Evolutionary conservation across 805 yeast genomes (phyloP).

Genomic region (Groenewaldozyma salmanticensis): DNA sequence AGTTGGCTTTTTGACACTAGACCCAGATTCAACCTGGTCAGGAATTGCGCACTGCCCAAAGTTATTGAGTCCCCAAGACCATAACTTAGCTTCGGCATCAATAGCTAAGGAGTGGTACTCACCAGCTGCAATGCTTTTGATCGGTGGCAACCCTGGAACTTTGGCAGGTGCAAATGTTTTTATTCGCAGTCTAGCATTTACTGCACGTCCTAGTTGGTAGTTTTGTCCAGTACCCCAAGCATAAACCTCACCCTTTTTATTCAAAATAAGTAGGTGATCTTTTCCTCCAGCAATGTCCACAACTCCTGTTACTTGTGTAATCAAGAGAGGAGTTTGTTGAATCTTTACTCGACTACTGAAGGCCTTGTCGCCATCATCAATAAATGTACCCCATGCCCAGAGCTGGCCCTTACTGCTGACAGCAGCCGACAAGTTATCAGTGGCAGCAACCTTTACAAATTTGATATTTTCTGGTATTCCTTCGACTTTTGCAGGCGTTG

Average conservation of each 20-base stretch:
- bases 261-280: constrained; percentile 82
- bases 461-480: constrained; percentile 43
- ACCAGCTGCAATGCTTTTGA: constrained; percentile 80
- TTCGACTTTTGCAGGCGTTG: constrained; percentile 76
- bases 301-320: constrained; percentile 53
- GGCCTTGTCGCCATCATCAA: constrained; percentile 75
- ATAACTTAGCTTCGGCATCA: constrained; percentile 57
- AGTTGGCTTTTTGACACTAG: constrained; percentile 71
- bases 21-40: constrained; percentile 46
- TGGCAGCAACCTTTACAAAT: constrained; percentile 77
- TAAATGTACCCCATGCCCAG: constrained; percentile 96
- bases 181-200: constrained; percentile 28
- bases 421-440: constrained; percentile 83
- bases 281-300: constrained; percentile 86
- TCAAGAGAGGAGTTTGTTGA: constrained; percentile 60
- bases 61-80: constrained; percentile 94
- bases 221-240: constrained; percentile 99
- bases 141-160: constrained; percentile 71
- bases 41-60: constrained; percentile 91
- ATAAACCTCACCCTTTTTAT: constrained; percentile 73
- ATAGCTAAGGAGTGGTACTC: constrained; percentile 95
- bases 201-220: constrained; percentile 80
- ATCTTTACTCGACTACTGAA: constrained; percentile 54
- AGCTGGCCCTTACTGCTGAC: constrained; percentile 75
- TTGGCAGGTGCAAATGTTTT: constrained; percentile 54